phyloP scores from a whole-genome alignment of 1,139 yeast species.

The Debaryomyces singareniensis region DNA sequence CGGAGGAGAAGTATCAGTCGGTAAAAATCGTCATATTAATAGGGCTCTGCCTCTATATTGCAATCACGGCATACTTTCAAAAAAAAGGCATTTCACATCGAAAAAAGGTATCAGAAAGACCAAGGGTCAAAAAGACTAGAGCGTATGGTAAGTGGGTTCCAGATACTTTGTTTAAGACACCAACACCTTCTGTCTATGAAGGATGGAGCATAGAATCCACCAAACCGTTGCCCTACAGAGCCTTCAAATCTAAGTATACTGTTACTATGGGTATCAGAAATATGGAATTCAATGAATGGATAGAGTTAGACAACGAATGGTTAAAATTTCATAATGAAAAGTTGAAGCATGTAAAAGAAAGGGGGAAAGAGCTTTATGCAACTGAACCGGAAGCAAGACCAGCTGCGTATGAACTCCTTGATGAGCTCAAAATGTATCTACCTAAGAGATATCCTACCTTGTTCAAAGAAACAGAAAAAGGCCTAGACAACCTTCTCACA shows the following conservation, averaged over 20 bases:
- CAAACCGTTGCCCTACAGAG: conserved; percentile 54
- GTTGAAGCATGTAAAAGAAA: conserved; percentile 38
- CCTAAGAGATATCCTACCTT: conserved; percentile 55
- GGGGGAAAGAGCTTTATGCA: conserved; percentile 44
- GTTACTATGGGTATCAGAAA: conserved; percentile 61
- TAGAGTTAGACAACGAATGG: conserved; percentile 65
- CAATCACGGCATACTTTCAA: no score
- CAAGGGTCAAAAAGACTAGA: conserved; percentile 27
- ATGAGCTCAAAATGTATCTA: conserved; percentile 46
- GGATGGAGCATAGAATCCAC: conserved; percentile 48
- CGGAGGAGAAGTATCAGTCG: no score
- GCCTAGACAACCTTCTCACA: conserved; percentile 47
- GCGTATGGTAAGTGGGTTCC: conserved; percentile 47
- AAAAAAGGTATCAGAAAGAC: no score
- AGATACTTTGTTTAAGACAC: conserved; percentile 39
- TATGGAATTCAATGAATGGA: conserved; percentile 56
- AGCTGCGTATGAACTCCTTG: conserved; percentile 52
- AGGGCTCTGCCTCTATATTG: no score
- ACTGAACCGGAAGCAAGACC: conserved; percentile 46
- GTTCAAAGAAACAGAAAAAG: conserved; percentile 37
- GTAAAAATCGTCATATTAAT: no score
- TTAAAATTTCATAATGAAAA: conserved; percentile 46
- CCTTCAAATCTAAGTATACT: conserved; percentile 51
- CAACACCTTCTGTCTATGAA: conserved; percentile 39
- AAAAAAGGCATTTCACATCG: no score